Base-by-base conservation (phyloP, 2,329 filamentous ascomycete species). In the Paecilomyces sp. region DNA sequence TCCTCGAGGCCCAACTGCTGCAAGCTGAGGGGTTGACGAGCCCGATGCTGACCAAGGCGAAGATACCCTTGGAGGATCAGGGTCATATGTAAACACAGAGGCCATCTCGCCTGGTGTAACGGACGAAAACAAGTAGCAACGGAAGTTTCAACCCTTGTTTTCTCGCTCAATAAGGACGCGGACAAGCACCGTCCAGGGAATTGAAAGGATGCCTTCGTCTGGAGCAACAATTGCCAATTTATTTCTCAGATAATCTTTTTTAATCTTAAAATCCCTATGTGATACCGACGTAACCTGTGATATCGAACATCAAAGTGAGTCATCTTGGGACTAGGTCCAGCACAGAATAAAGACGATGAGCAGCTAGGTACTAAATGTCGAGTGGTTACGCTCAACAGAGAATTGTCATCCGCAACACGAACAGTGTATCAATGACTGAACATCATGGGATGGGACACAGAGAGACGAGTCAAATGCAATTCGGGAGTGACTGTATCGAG, bases 21-120 rank as follows among this genome's bases (percentile, higher is more conserved):
- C 66, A 58, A 65, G 59, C 64, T 76, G 74, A 51, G 74, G 75
- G 30, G 75, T 78, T 51, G 70, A 74, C 13, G 77, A 72, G 58
- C 77, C 77, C 41, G 87, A 83, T 11, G 81, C 85, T 57, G 88
- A 83, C 94, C 94, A 99, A 15, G 94, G 94, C 18, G 93, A 97
- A 13, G 90, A 88, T 36, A 97, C 91, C 73, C 90, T 82, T 1
- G 91, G 90, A 54, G 92, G 91, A 65, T 96, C 89, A 2, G 91
- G 87, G 63, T 97, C 91, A 72, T 90, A 99, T 0, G 93, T 97
- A 73, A 99, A 99, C 66, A 99, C 91, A 12, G 93, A 97, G 60
- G 94, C 93, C 90, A 94, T 95, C 62, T 13, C 67, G 55, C 52
- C 50, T 25, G 7, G 12, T 28, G 28, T 25, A 15, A 5, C 4